These are phyloP conservation scores for Pichia sp. DNA, from an alignment of 1,139 yeast genomes.

Conservation along the genomic window DNA sequence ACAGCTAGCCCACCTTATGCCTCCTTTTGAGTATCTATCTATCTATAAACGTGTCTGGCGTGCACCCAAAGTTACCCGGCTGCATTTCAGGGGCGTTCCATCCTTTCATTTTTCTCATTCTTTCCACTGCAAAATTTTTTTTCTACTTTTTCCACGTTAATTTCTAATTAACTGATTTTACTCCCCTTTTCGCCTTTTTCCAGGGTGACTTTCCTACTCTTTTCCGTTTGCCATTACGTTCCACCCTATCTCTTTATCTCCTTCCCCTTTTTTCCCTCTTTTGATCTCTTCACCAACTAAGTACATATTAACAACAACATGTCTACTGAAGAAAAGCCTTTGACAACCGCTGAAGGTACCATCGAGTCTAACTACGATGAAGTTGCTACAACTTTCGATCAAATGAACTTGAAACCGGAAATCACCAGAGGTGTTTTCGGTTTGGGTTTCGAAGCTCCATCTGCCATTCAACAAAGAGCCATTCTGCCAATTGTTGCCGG, in stretches of 20 bases:
- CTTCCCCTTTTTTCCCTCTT: background rate
- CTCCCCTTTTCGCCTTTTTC: background rate
- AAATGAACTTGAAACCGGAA: slow-evolving; percentile 74
- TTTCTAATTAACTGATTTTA: background rate
- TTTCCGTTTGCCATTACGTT: background rate
- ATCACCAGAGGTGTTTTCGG: slow-evolving; percentile 88
- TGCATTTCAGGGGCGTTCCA: background rate
- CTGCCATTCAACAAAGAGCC: slow-evolving; percentile 98
- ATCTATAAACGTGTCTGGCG: too few species aligned
- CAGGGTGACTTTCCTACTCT: background rate
- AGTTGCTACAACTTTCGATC: slow-evolving; percentile 86
- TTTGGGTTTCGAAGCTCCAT: slow-evolving; percentile 96
- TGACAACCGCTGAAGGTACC: slow-evolving; percentile 20
- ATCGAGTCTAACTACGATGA: slow-evolving; percentile 98
- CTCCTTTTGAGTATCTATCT: too few species aligned
- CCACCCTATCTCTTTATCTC: background rate
- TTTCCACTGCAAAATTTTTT: background rate
- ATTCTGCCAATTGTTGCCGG: slow-evolving; percentile 95
- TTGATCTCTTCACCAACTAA: background rate
- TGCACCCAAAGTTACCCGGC: background rate
- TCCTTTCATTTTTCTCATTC: background rate
- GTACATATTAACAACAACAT: slow-evolving; percentile 10
- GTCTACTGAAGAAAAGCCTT: slow-evolving; percentile 31
- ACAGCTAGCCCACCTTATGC: too few species aligned
- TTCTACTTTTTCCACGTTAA: background rate